Conservation (phyloP, 2,329 filamentous ascomycete species). For the Bimuria novae-zelandiae region DNA sequence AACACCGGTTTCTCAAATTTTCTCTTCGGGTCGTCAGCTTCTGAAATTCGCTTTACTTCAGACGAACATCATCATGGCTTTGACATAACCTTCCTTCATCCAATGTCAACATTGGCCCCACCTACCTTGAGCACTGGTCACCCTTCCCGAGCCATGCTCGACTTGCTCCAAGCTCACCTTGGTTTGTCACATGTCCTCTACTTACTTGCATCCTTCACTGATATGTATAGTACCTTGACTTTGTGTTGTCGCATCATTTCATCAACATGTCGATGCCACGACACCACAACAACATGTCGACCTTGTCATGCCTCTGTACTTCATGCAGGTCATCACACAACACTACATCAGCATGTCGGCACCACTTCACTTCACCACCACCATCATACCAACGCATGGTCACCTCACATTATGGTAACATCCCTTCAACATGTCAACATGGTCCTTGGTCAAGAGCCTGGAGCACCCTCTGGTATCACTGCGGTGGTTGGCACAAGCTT, state of each 20-base stretch:
- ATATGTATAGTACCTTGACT: neutral
- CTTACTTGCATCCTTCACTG: neutral
- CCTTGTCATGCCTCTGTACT: neutral
- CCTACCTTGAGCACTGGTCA: neutral
- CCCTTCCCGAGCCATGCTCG: neutral
- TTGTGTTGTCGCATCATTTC: neutral
- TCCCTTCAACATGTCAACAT: neutral
- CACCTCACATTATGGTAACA: neutral
- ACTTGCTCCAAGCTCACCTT: neutral
- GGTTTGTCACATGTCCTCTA: neutral
- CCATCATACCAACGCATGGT: neutral
- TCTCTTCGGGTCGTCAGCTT: neutral
- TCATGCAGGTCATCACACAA: neutral
- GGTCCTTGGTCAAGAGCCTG: neutral
- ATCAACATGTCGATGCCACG: neutral
- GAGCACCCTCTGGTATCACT: neutral
- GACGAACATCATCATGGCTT: neutral
- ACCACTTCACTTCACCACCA: neutral
- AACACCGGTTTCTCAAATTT: neutral
- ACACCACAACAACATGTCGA: neutral
- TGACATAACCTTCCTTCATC: neutral
- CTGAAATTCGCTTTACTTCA: neutral
- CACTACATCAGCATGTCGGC: neutral
- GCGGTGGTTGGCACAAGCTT: constrained; percentile 1
- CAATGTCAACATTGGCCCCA: neutral